Evolutionary conservation across 441 rosid species (phyloP), one percentile per base, ranked within the genome.

Genomic region (Erysimum cheiri): DNA sequence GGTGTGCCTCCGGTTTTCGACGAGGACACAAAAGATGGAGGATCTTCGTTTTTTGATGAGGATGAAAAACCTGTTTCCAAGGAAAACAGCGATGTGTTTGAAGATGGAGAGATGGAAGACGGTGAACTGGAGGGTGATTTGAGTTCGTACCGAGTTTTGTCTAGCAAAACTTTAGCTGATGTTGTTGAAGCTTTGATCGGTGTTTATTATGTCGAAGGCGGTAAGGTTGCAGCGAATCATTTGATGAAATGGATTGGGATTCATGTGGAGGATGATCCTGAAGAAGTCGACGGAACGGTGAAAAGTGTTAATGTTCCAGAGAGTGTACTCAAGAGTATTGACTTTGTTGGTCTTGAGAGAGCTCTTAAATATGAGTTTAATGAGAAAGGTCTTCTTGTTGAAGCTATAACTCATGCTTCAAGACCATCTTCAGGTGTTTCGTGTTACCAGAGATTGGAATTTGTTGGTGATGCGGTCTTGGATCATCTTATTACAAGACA

Each of bases 111-210:
- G 68, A 85, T 89, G 79, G 99, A 96, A 81, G 98, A 96, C 64
- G 98, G 97, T 62, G 99, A 96, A 74, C 84, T 93, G 60, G 98
- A 96, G 86, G 77, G 92, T 36, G 99, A 96, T 78, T 83, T 92
- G 49, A 89, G 99, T 74, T 96, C 97, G 53, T 93, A 96, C 70
- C 74, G 99, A 64, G 99, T 96, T 61, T 88, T 96, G 55, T 96
- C 98, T 29, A 93, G 97, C 90, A 96, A 96, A 85, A 96, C 99
- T 13, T 73, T 96, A 66, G 99, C 99, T 48, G 98, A 96, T 80
- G 99, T 96, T 24, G 99, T 96, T 50, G 98, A 96, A 84, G 98
- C 98, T 65, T 80, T 96, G 62, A 96, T 96, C 19, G 99, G 98
- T 74, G 89, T 96, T 68, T 96, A 96, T 70, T 96, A 96, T 37